These are phyloP conservation scores for Xylaria cubensis DNA, from an alignment of 495 filamentous ascomycete genomes.

Conservation along the genomic window DNA sequence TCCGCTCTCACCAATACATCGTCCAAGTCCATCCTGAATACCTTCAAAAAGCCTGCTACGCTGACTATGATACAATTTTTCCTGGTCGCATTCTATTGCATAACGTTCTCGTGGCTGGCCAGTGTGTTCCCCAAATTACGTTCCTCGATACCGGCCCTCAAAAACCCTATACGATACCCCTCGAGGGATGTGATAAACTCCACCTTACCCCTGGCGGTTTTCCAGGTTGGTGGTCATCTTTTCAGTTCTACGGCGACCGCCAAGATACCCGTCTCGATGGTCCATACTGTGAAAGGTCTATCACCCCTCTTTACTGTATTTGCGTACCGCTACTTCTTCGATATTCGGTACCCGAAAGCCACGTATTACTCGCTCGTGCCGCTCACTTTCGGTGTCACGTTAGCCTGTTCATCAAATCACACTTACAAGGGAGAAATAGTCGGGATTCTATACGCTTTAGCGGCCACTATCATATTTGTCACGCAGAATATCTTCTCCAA, in stretches of 20 bases:
- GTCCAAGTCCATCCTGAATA: slow-evolving; percentile 94
- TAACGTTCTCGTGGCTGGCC: slow-evolving; percentile 77
- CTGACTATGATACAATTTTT: slow-evolving; percentile 95
- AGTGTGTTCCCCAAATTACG: slow-evolving; percentile 70
- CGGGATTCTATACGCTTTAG: slow-evolving; percentile 84
- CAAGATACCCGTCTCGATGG: slow-evolving; percentile 93
- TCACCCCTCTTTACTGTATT: slow-evolving; percentile 95
- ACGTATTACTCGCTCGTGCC: slow-evolving; percentile 95
- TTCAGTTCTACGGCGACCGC: slow-evolving; percentile 90
- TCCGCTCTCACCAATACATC: slow-evolving; percentile 97
- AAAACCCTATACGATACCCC: slow-evolving; percentile 81
- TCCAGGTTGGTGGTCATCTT: slow-evolving; percentile 94
- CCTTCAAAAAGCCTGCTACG: slow-evolving; percentile 89
- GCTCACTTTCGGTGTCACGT: slow-evolving; percentile 89
- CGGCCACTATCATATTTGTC: slow-evolving; percentile 91
- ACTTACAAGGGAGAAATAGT: slow-evolving; percentile 81
- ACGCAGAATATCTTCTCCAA: slow-evolving; percentile 99
- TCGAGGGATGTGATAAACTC: slow-evolving; percentile 83
- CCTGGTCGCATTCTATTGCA: slow-evolving; percentile 88
- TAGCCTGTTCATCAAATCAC: slow-evolving; percentile 86
- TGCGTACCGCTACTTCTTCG: slow-evolving; percentile 87
- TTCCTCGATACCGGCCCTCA: slow-evolving; percentile 74
- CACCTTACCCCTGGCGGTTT: slow-evolving; percentile 86
- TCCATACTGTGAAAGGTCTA: slow-evolving; percentile 99
- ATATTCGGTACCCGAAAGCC: slow-evolving; percentile 82